These are phyloP conservation scores for Erucastrum elatum DNA, from an alignment of 345 rosid genomes.

Conservation along the genomic window DNA sequence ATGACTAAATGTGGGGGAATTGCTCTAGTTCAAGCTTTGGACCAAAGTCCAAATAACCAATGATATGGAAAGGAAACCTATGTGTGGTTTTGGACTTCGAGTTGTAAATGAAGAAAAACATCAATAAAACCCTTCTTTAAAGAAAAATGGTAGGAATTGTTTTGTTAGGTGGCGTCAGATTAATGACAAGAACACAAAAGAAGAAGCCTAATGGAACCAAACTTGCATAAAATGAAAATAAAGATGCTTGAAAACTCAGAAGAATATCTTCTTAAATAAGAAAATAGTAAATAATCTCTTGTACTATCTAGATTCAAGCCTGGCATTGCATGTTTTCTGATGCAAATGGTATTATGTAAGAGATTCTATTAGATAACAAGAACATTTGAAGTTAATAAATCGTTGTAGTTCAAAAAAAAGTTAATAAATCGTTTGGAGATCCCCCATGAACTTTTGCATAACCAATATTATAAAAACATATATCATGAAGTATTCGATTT, in stretches of 20 bases:
- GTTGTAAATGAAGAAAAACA: background rate
- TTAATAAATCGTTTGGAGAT: background rate
- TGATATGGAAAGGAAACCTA: background rate
- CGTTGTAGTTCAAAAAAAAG: background rate
- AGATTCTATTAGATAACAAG: background rate
- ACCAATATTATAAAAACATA: background rate
- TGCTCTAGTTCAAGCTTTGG: background rate
- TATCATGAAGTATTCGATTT: background rate
- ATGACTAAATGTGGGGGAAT: background rate
- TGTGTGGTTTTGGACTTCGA: background rate
- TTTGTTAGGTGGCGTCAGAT: conserved; percentile 9
- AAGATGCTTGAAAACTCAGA: background rate
- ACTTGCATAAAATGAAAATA: background rate
- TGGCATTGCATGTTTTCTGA: conserved; percentile 10
- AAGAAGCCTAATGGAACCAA: conserved; percentile 1
- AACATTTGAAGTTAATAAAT: background rate
- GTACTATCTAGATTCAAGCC: background rate
- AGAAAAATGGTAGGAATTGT: background rate
- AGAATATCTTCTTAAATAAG: background rate
- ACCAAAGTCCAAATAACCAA: background rate
- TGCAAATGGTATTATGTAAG: background rate
- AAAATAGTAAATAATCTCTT: background rate
- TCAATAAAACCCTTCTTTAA: background rate
- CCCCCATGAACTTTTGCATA: background rate
- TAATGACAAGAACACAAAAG: background rate